Evolutionary conservation across 768 basidiomycete genomes (phyloP).

Genomic region (Jaapia argillacea): DNA sequence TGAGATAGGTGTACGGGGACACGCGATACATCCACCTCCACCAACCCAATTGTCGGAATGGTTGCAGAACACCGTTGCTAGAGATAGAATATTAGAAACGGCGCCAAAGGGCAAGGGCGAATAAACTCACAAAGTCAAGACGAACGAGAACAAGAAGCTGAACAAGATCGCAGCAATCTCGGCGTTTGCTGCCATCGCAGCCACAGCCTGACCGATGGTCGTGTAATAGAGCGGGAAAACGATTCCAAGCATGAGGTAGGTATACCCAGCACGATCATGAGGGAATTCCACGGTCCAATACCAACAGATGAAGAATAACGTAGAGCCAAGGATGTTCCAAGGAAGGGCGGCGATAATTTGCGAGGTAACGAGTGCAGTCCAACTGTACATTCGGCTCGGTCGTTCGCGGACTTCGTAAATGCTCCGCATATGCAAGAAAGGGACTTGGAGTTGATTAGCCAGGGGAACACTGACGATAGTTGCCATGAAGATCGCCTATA

Average conservation of each 20-base stretch:
- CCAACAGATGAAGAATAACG: conserved; percentile 37
- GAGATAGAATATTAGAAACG: not conserved
- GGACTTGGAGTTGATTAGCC: conserved; percentile 30
- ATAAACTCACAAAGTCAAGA: conserved; percentile 25
- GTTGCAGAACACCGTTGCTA: conserved; percentile 36
- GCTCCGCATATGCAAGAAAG: conserved; percentile 26
- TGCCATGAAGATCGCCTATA: not conserved
- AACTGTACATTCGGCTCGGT: conserved; percentile 32
- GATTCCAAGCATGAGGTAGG: conserved; percentile 28
- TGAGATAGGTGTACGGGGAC: conserved; percentile 5
- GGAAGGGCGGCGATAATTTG: conserved; percentile 30
- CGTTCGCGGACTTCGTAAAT: conserved; percentile 32
- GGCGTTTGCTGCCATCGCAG: conserved; percentile 30
- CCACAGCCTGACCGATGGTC: conserved; percentile 30
- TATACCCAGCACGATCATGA: conserved; percentile 26
- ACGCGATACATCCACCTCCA: conserved; percentile 23
- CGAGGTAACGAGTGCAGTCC: conserved; percentile 24
- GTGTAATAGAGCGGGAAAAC: conserved; percentile 33
- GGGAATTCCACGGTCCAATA: conserved; percentile 36
- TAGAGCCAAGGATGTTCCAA: conserved; percentile 29
- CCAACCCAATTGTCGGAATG: conserved; percentile 30
- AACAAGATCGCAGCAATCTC: conserved; percentile 30
- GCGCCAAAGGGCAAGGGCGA: no score
- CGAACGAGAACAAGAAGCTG: conserved; percentile 28
- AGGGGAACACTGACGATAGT: conserved; percentile 23